These are phyloP conservation scores for Penicillium hesseltinei DNA, from an alignment of 2,329 filamentous ascomycete genomes.

Conservation along the genomic window DNA sequence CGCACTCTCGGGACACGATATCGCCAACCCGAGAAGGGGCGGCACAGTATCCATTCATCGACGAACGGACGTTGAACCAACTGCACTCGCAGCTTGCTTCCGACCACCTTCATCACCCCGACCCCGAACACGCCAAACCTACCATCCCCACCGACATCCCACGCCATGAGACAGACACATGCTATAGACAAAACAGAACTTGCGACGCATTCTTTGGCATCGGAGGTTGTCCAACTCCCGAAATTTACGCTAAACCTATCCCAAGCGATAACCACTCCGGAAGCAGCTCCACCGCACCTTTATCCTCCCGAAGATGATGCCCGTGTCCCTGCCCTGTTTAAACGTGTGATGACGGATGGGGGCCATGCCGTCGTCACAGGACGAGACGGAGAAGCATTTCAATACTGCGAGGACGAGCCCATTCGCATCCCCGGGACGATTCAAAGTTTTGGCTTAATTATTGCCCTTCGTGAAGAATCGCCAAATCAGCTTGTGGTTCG, in stretches of 20 bases:
- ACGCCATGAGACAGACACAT: conserved; percentile 15
- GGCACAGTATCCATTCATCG: conserved; percentile 31
- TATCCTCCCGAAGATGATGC: conserved; percentile 17
- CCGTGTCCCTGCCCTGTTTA: conserved; percentile 71
- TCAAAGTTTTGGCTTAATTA: conserved; percentile 74
- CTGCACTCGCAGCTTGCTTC: conserved; percentile 14
- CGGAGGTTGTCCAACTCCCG: conserved; percentile 18
- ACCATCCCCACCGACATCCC: conserved; percentile 12
- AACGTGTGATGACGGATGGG: conserved; percentile 70
- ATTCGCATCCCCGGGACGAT: conserved; percentile 81
- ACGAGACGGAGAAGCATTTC: conserved; percentile 66
- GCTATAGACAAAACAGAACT: conserved; percentile 14
- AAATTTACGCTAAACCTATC: conserved; percentile 15
- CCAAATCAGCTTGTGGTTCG: conserved; percentile 69
- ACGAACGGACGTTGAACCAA: conserved; percentile 26
- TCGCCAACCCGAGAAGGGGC: conserved; percentile 27
- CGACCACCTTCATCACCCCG: not conserved
- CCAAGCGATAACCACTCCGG: conserved; percentile 9
- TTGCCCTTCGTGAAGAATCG: conserved; percentile 64
- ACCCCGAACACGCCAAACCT: not conserved
- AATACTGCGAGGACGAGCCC: conserved; percentile 85
- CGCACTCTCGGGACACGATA: not conserved
- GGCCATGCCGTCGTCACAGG: conserved; percentile 84
- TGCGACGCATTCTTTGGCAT: conserved; percentile 22
- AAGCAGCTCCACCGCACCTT: conserved; percentile 8